phyloP scores from a whole-genome alignment of 2,329 filamentous ascomycete genomes.

The Fusarium globosum region DNA sequence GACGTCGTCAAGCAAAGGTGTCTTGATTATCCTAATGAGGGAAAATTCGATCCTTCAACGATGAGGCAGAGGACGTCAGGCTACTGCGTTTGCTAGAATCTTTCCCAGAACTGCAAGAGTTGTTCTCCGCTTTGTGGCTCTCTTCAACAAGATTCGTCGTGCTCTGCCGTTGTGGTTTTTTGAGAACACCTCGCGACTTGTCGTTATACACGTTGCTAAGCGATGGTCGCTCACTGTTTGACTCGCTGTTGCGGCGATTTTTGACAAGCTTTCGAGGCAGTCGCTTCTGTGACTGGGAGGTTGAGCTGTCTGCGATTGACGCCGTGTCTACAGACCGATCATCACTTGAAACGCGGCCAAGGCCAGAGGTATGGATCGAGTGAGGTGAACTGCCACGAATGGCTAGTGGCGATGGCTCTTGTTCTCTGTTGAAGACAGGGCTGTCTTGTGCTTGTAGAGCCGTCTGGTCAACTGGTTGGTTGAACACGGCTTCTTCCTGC shows the following conservation, averaged over 20 bases:
- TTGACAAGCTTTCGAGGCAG: conserved; percentile 57
- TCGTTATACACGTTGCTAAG: conserved; percentile 24
- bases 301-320: conserved; percentile 40
- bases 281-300: conserved; percentile 47
- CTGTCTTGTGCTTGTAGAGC: conserved; percentile 43
- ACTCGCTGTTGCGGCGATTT: conserved; percentile 52
- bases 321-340: conserved; percentile 46
- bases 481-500: conserved; percentile 49
- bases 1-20: background rate
- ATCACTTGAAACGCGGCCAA: conserved; percentile 50
- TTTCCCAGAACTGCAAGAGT: conserved; percentile 34
- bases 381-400: conserved; percentile 40
- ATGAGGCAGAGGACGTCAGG: conserved; percentile 40
- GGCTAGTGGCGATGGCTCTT: conserved; percentile 33
- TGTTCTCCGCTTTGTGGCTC: conserved; percentile 40
- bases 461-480: conserved; percentile 46
- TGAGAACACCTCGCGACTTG: conserved; percentile 49
- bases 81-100: conserved; percentile 41
- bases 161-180: conserved; percentile 51
- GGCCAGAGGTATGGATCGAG: conserved; percentile 32
- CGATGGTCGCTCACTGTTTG: conserved; percentile 45
- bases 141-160: conserved; percentile 40
- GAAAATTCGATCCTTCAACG: conserved; percentile 43
- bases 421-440: conserved; percentile 40
- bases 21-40: conserved; percentile 22